phyloP scores from a whole-genome alignment of 2,329 filamentous ascomycete species.

The Coleophoma eucalyptorum region DNA sequence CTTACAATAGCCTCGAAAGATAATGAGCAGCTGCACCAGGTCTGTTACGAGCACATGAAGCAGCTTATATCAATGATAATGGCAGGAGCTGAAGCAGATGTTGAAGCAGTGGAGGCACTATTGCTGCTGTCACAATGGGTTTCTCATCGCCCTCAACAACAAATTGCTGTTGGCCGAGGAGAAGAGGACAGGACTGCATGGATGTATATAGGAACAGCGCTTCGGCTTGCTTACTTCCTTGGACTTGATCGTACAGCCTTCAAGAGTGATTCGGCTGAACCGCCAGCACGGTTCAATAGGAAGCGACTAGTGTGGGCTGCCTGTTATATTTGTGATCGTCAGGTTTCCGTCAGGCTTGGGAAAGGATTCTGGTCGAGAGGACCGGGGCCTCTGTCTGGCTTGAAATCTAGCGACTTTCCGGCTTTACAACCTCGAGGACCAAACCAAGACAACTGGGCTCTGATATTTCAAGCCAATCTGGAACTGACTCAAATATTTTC shows the following conservation, averaged over 20 bases:
- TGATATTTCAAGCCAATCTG: slow-evolving; percentile 67
- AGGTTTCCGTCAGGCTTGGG: slow-evolving; percentile 68
- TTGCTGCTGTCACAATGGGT: slow-evolving; percentile 70
- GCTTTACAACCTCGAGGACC: slow-evolving; percentile 55
- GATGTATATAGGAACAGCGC: slow-evolving; percentile 72
- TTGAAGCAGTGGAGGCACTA: slow-evolving; percentile 68
- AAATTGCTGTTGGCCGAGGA: slow-evolving; percentile 54
- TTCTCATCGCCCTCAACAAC: slow-evolving; percentile 24
- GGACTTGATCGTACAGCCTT: slow-evolving; percentile 67
- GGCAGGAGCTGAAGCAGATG: slow-evolving; percentile 61
- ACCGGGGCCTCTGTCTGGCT: slow-evolving; percentile 62
- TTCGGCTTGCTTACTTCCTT: slow-evolving; percentile 67
- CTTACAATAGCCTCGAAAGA: slow-evolving; percentile 70
- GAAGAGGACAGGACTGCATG: slow-evolving; percentile 73
- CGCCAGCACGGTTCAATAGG: slow-evolving; percentile 55
- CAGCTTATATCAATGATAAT: slow-evolving; percentile 62
- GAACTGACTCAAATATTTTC: slow-evolving; percentile 70
- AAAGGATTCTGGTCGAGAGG: slow-evolving; percentile 73
- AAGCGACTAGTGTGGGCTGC: slow-evolving; percentile 66
- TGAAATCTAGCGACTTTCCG: slow-evolving; percentile 34
- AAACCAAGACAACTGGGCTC: slow-evolving; percentile 62
- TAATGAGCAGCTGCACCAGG: slow-evolving; percentile 58
- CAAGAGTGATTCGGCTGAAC: slow-evolving; percentile 53
- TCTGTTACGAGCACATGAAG: slow-evolving; percentile 68
- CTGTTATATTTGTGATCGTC: slow-evolving; percentile 57